Conservation (phyloP, 176 grass and related monocot species). For the Raddia distichophylla region DNA sequence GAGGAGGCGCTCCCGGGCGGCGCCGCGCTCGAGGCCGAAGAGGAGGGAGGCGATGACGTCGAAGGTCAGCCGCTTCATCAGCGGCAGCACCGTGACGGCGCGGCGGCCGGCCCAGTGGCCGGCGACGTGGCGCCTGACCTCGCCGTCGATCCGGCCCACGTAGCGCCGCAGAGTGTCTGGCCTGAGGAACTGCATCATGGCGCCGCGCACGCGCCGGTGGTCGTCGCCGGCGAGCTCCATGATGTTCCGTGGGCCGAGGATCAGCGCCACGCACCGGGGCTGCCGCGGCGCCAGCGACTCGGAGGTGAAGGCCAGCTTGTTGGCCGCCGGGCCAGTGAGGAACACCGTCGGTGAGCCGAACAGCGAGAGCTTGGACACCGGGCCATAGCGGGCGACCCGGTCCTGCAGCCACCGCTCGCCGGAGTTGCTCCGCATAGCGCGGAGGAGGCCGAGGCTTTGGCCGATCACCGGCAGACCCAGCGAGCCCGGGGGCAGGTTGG, state of each 20-base stretch:
- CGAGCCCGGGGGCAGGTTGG: conserved; percentile 48
- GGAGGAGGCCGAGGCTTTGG: conserved; percentile 54
- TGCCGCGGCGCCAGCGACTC: conserved; percentile 39
- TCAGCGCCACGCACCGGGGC: conserved; percentile 30
- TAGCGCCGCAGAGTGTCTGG: conserved; percentile 52
- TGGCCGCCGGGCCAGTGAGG: conserved; percentile 24
- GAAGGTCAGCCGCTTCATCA: conserved; percentile 61
- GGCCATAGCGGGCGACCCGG: conserved; percentile 43
- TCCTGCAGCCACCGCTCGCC: conserved; percentile 47
- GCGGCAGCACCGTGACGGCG: conserved; percentile 43
- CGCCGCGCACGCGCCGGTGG: conserved; percentile 42
- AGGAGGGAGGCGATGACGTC: conserved; percentile 53
- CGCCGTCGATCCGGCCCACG: conserved; percentile 49
- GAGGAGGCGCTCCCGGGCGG: conserved; percentile 32
- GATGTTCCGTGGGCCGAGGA: conserved; percentile 48
- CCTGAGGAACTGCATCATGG: conserved; percentile 52
- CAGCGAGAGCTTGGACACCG: conserved; percentile 64
- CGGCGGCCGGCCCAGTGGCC: conserved; percentile 27
- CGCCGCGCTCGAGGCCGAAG: conserved; percentile 43
- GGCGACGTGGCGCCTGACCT: conserved; percentile 50
- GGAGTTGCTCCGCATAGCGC: conserved; percentile 51
- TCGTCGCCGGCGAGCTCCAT: conserved; percentile 54
- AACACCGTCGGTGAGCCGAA: conserved; percentile 50
- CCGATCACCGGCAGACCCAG: conserved; percentile 55
- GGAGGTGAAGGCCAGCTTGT: conserved; percentile 47